These are phyloP conservation scores for Rhizodiscina lignyota DNA, from an alignment of 495 filamentous ascomycete genomes.

Conservation along the genomic window DNA sequence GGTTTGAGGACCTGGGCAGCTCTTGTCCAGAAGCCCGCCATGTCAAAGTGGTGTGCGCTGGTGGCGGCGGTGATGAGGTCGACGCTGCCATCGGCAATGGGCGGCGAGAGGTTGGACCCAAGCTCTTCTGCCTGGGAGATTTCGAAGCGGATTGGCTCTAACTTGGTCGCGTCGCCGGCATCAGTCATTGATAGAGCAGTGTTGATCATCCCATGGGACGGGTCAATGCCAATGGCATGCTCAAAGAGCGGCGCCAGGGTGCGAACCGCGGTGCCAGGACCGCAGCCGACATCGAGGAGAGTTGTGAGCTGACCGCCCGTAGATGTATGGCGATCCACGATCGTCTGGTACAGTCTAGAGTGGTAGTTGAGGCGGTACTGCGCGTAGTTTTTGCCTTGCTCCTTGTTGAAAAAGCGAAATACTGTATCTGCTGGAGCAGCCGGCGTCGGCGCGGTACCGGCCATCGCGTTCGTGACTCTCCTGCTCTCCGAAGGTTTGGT, in stretches of 20 bases:
- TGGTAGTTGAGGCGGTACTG: conserved; percentile 25
- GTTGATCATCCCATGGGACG: conserved; percentile 39
- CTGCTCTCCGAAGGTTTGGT: no score
- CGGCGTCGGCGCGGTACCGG: neutral
- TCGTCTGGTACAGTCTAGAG: conserved; percentile 24
- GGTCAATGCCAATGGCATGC: conserved; percentile 32
- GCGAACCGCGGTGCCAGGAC: conserved; percentile 30
- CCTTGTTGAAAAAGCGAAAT: conserved; percentile 27
- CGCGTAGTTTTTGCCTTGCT: conserved; percentile 30
- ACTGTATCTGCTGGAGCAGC: conserved; percentile 13
- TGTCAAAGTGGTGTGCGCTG: conserved; percentile 44
- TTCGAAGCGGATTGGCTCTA: conserved; percentile 30
- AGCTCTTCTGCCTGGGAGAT: conserved; percentile 31
- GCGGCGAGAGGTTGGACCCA: no score
- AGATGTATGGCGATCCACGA: conserved; percentile 30
- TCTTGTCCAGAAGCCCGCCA: conserved; percentile 39
- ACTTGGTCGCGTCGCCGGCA: conserved; percentile 20
- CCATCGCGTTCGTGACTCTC: no score
- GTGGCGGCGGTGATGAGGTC: conserved; percentile 36
- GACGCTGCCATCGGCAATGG: conserved; percentile 18
- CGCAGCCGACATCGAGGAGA: conserved; percentile 40
- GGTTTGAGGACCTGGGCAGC: conserved; percentile 38
- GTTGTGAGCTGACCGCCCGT: conserved; percentile 29
- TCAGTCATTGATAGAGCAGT: no score
- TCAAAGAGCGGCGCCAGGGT: conserved; percentile 25